Evolutionary conservation across 306 rosid species (phyloP).

Genomic region (Cicer arietinum): DNA sequence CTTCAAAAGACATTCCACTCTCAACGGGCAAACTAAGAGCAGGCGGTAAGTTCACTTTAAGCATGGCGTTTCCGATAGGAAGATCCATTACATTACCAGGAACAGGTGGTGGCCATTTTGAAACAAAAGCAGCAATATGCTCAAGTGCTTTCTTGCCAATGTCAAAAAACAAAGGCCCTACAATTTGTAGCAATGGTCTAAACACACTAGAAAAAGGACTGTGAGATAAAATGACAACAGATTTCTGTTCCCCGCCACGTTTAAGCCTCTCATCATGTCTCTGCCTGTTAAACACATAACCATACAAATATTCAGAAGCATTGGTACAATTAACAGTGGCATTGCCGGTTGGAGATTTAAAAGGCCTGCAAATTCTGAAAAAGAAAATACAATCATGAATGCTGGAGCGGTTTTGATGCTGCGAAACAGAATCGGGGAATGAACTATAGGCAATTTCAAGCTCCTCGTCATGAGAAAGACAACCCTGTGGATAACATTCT

Average conservation of each 20-base stretch:
- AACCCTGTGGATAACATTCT: conserved; percentile 85
- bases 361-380: conserved; percentile 67
- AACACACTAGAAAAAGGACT: conserved; percentile 83
- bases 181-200: conserved; percentile 87
- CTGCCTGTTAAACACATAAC: conserved; percentile 91
- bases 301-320: conserved; percentile 71
- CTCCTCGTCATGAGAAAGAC: conserved; percentile 80
- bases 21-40: conserved; percentile 74
- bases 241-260: conserved; percentile 98
- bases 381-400: conserved; percentile 90
- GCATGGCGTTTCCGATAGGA: conserved; percentile 86
- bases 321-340: conserved; percentile 32
- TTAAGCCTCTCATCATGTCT: conserved; percentile 94
- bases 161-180: conserved; percentile 92
- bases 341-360: conserved; percentile 42
- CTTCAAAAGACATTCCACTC: conserved; percentile 59
- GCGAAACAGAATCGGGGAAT: conserved; percentile 86
- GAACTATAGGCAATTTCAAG: conserved; percentile 85
- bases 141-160: conserved; percentile 90
- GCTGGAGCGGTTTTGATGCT: conserved; percentile 85
- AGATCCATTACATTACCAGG: conserved; percentile 92
- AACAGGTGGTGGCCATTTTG: conserved; percentile 82
- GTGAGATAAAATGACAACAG: conserved; percentile 82
- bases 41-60: conserved; percentile 90
- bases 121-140: conserved; percentile 89